Evolutionary conservation across 371 early-diverging fungal genomes (phyloP).

Genomic region (Mycotypha africana): DNA sequence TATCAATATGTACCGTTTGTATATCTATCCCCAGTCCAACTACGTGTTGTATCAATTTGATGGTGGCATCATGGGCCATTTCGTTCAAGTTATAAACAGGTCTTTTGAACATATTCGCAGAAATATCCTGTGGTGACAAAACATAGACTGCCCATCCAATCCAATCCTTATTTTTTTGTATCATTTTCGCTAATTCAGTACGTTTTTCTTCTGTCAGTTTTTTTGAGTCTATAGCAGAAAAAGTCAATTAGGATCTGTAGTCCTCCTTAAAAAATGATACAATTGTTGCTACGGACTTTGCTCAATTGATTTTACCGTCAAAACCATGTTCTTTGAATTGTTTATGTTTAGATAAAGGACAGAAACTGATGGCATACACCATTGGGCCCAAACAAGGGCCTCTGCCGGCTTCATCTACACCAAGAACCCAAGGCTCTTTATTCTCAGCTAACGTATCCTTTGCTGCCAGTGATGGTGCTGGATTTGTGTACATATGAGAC

Average conservation of each 20-base stretch:
- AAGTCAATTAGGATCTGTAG: no score
- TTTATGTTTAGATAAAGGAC: slow-evolving; percentile 54
- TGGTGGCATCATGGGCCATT: slow-evolving; percentile 92
- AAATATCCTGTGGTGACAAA: slow-evolving; percentile 87
- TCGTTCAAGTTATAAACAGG: slow-evolving; percentile 92
- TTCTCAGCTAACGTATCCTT: slow-evolving; percentile 6
- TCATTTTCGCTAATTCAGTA: slow-evolving; percentile 57
- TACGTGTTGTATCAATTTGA: slow-evolving; percentile 67
- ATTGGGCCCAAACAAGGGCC: slow-evolving; percentile 99
- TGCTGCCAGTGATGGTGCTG: slow-evolving; percentile 19
- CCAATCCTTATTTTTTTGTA: slow-evolving; percentile 56
- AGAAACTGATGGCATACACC: slow-evolving; percentile 91
- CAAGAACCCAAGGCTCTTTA: slow-evolving; percentile 70
- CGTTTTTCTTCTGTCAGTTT: slow-evolving; percentile 73
- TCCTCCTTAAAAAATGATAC: no score
- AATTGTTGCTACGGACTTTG: no score
- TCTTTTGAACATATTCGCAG: slow-evolving; percentile 76
- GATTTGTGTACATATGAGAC: slow-evolving; percentile 32
- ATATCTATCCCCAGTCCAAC: slow-evolving; percentile 67
- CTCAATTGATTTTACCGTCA: slow-evolving; percentile 62
- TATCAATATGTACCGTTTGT: slow-evolving; percentile 47
- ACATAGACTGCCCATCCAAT: slow-evolving; percentile 85
- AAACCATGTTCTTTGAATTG: slow-evolving; percentile 69
- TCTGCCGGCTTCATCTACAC: slow-evolving; percentile 99
- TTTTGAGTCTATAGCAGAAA: slow-evolving; percentile 93